These are phyloP conservation scores for Fereydounia khargensis DNA, from an alignment of 1,284 basidiomycete genomes.

Conservation along the genomic window DNA sequence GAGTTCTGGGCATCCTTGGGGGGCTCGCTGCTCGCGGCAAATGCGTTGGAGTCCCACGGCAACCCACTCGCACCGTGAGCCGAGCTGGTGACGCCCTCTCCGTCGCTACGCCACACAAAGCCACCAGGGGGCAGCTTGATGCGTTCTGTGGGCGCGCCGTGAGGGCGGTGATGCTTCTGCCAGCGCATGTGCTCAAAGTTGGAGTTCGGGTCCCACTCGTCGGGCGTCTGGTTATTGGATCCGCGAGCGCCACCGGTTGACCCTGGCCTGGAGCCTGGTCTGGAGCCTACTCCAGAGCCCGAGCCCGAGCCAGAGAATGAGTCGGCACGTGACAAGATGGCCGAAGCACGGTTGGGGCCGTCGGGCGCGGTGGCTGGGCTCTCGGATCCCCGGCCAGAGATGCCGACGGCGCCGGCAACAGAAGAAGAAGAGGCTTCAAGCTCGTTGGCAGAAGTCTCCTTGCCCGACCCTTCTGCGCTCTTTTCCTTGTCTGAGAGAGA, in stretches of 20 bases:
- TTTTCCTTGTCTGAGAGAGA: too few species aligned
- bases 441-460: conserved; percentile 25
- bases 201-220: conserved; percentile 17
- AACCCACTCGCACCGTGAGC: conserved; percentile 7
- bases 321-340: neutral
- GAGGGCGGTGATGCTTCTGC: conserved; percentile 36
- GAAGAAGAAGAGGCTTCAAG: too few species aligned
- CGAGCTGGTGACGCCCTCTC: conserved; percentile 17
- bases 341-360: too few species aligned
- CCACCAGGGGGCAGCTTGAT: conserved; percentile 37
- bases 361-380: too few species aligned
- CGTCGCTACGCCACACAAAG: conserved; percentile 39
- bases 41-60: conserved; percentile 26
- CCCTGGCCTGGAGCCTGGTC: conserved; percentile 2
- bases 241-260: neutral
- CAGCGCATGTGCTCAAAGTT: conserved; percentile 35
- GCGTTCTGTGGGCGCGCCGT: conserved; percentile 14
- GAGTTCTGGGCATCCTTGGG: neutral
- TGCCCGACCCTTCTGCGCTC: too few species aligned
- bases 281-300: conserved; percentile 10
- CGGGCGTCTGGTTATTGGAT: conserved; percentile 12
- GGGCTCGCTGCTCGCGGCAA: conserved; percentile 19
- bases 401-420: too few species aligned
- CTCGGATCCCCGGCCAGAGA: too few species aligned
- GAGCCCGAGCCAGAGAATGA: conserved; percentile 12